A percentile compares a stretch with the other conserved stretches of the same genome.
These are phyloP conservation scores for Boletus vinaceobasis DNA, from an alignment of 768 basidiomycete species.

Conservation along the genomic window DNA sequence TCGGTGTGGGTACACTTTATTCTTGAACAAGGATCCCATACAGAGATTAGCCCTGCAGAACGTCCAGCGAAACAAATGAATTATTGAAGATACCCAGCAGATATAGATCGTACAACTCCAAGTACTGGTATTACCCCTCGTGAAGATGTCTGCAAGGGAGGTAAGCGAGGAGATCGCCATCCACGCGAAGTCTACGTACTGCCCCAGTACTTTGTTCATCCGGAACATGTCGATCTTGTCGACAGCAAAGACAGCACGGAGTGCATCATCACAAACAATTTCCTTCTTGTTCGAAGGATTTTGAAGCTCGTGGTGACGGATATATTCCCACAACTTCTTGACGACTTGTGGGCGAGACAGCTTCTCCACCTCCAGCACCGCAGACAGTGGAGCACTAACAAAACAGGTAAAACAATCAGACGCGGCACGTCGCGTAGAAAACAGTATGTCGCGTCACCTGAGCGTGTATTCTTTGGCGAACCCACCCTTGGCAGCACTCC, in stretches of 20 bases:
- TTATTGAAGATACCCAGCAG: slow-evolving; percentile 1
- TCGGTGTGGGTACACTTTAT: slow-evolving; percentile 7
- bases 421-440: slow-evolving; percentile 3
- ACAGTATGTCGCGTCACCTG: slow-evolving; percentile 43
- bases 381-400: slow-evolving; percentile 66
- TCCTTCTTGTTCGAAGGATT: slow-evolving; percentile 81
- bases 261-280: slow-evolving; percentile 74
- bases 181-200: slow-evolving; percentile 41
- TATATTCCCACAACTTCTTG: slow-evolving; percentile 87
- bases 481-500: slow-evolving; percentile 60
- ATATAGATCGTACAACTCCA: not conserved
- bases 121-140: slow-evolving; percentile 15
- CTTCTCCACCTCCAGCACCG: slow-evolving; percentile 60
- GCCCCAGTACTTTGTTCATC: slow-evolving; percentile 89
- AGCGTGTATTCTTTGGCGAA: slow-evolving; percentile 75
- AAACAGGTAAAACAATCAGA: not conserved
- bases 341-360: slow-evolving; percentile 88
- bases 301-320: slow-evolving; percentile 77
- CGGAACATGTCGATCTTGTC: slow-evolving; percentile 91
- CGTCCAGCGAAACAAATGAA: not conserved
- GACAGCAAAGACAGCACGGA: slow-evolving; percentile 73
- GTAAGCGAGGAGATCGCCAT: not conserved
- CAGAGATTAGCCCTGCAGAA: not conserved
- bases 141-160: slow-evolving; percentile 29
- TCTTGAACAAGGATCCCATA: not conserved